Conservation (phyloP, 371 early-diverging fungal genomes). For the Phascolomyces articulosus region DNA sequence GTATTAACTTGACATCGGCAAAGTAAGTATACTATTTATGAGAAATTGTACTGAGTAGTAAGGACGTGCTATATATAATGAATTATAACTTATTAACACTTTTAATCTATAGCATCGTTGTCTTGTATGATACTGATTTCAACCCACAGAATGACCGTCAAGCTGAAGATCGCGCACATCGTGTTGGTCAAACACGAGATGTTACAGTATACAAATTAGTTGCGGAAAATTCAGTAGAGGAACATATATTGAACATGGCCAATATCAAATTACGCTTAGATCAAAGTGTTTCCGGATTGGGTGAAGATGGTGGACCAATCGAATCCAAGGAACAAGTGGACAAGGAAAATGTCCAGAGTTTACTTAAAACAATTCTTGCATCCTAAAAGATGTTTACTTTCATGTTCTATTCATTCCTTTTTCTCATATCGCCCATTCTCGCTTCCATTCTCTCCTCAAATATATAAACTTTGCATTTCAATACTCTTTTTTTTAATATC, state of each 20-base stretch:
- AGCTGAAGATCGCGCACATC: slow-evolving; percentile 92
- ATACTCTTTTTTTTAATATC: too few species aligned
- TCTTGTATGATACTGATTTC: slow-evolving; percentile 91
- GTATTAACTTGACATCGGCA: slow-evolving; percentile 91
- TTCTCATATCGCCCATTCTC: not conserved
- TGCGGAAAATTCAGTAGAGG: slow-evolving; percentile 72
- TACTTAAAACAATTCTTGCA: slow-evolving; percentile 16
- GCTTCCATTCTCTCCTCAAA: not conserved
- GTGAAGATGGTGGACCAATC: not conserved
- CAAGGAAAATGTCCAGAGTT: slow-evolving; percentile 15
- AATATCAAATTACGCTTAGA: slow-evolving; percentile 80
- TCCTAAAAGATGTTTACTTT: slow-evolving; percentile 5
- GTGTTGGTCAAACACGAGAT: slow-evolving; percentile 90
- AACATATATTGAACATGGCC: slow-evolving; percentile 72
- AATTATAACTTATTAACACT: not conserved
- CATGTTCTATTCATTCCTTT: not conserved
- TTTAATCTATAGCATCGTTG: slow-evolving; percentile 59
- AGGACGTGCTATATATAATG: too few species aligned
- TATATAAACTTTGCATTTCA: too few species aligned
- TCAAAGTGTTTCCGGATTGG: slow-evolving; percentile 51
- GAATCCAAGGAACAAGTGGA: slow-evolving; percentile 8
- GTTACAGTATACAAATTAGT: slow-evolving; percentile 83
- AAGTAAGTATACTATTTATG: slow-evolving; percentile 46
- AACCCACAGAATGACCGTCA: slow-evolving; percentile 97
- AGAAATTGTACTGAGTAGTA: not conserved